phyloP scores from a whole-genome alignment of 495 filamentous ascomycete genomes.

The Podospora pseudopauciseta region DNA sequence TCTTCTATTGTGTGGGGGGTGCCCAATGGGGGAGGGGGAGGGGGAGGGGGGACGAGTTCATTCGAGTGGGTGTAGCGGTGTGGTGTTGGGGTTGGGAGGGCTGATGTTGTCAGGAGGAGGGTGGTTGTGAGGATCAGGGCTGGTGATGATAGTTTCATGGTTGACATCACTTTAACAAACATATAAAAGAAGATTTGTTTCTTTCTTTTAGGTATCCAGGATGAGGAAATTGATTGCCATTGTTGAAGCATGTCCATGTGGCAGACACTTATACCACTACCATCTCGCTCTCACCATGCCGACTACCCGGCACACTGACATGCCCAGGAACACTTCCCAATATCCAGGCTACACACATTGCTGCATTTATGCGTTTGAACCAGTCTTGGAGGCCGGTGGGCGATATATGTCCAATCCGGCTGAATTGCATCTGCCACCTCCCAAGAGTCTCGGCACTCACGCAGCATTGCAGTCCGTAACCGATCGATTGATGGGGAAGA shows the following conservation, averaged over 20 bases:
- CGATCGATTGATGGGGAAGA: not conserved
- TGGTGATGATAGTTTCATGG: not conserved
- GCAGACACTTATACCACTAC: not conserved
- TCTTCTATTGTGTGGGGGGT: not conserved
- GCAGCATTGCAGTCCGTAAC: not conserved
- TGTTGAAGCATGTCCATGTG: not conserved
- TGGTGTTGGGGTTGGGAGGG: not conserved
- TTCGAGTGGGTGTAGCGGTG: not conserved
- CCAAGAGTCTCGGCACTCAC: not conserved
- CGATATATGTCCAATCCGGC: not conserved
- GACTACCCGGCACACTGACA: not conserved
- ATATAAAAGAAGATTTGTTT: too few relatives aligned
- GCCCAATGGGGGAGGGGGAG: not conserved
- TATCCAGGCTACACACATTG: not conserved
- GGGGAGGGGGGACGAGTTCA: not conserved
- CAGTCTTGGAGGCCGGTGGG: not conserved
- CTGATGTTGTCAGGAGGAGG: not conserved
- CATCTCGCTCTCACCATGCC: not conserved
- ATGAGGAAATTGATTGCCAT: not conserved
- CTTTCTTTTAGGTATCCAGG: not conserved
- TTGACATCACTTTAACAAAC: not conserved
- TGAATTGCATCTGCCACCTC: not conserved
- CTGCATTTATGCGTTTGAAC: not conserved
- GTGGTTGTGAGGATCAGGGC: not conserved
- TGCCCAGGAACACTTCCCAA: not conserved